These are phyloP conservation scores for Globisporangium rhizosaccharum DNA, from an alignment of 352 stramenopile species.

Conservation along the genomic window DNA sequence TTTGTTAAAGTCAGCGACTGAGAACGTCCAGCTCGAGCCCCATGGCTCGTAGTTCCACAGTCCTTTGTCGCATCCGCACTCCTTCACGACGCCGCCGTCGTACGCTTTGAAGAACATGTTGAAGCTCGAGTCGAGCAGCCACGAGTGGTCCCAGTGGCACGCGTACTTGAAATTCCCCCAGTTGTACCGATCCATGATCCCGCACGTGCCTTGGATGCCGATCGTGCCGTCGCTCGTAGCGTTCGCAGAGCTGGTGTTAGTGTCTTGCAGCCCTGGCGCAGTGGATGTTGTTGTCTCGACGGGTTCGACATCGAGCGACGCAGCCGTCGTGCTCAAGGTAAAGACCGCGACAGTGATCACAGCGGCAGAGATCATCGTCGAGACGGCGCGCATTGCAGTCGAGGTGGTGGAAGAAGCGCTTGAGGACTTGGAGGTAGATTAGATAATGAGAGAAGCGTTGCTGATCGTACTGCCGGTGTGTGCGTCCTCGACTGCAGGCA, in stretches of 20 bases:
- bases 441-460: no score
- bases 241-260: not conserved
- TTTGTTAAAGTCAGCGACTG: not conserved
- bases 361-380: not conserved
- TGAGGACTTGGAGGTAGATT: no score
- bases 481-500: no score
- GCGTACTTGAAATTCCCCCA: not conserved
- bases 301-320: not conserved
- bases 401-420: no score
- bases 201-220: no score
- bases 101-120: not conserved
- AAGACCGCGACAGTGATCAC: not conserved
- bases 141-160: not conserved
- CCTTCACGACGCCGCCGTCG: not conserved
- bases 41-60: not conserved
- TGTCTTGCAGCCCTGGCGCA: not conserved
- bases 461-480: no score
- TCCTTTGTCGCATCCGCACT: not conserved
- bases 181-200: not conserved
- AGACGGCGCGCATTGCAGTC: not conserved
- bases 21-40: not conserved
- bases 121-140: not conserved
- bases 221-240: not conserved
- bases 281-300: not conserved
- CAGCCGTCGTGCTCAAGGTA: not conserved